Evolutionary conservation across 352 stramenopile genomes (phyloP).

Genomic region (Phytopythium cucurbitacearum): DNA sequence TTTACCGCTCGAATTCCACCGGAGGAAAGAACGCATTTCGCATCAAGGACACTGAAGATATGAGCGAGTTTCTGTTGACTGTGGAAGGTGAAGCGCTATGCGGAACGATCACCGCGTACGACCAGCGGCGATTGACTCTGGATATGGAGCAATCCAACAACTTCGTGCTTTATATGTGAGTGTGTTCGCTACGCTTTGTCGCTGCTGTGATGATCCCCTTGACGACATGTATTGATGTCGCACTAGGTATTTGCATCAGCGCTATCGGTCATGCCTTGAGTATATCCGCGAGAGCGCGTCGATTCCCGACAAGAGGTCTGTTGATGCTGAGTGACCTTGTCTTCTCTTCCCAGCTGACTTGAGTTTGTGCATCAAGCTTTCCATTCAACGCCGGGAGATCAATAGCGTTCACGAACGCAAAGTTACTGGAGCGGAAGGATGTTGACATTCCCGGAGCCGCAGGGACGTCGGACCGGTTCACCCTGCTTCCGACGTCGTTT

Average conservation of each 20-base stretch:
- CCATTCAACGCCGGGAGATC: conserved; percentile 33
- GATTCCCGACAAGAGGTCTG: conserved; percentile 18
- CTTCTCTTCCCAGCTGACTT: background rate
- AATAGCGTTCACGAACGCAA: conserved; percentile 54
- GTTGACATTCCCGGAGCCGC: conserved; percentile 4
- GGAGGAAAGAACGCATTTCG: conserved; percentile 3
- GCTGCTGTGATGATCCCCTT: background rate
- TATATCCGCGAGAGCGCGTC: conserved; percentile 18
- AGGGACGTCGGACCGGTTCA: conserved; percentile 11
- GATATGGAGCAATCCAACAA: conserved; percentile 17
- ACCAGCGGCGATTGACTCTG: conserved; percentile 35
- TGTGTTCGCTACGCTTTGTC: background rate
- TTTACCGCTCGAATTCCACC: conserved; percentile 8
- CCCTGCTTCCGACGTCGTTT: conserved; percentile 35
- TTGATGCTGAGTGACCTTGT: background rate
- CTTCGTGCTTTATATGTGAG: conserved; percentile 22
- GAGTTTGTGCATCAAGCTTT: conserved; percentile 17
- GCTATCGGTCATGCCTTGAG: conserved; percentile 43
- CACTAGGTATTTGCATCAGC: conserved; percentile 59
- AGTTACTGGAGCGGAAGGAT: conserved; percentile 48
- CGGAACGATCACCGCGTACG: conserved; percentile 24
- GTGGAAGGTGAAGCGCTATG: conserved; percentile 33
- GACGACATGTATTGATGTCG: background rate
- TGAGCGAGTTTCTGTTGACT: conserved; percentile 33
- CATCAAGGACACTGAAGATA: conserved; percentile 22